These are phyloP conservation scores for Trichosporon sp. DNA, from an alignment of 1,284 basidiomycete species.

Conservation along the genomic window DNA sequence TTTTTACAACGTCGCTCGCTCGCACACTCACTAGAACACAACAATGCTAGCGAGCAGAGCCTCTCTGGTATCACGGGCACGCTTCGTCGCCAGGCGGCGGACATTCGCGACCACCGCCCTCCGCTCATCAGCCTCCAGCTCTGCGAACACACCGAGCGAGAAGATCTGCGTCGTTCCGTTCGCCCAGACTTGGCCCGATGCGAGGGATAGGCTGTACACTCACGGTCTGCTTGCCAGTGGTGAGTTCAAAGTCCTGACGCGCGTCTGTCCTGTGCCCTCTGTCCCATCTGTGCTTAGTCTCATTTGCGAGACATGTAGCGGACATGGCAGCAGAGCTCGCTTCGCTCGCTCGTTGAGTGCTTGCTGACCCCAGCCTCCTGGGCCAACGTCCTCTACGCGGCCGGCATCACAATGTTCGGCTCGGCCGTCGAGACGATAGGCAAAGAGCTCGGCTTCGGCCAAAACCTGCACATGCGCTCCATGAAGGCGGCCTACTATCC, in stretches of 20 bases:
- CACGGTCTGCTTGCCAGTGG: constrained; percentile 26
- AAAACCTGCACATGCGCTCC: constrained; percentile 21
- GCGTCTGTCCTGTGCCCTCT: no score
- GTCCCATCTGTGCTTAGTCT: no score
- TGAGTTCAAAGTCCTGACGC: neutral
- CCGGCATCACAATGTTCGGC: constrained; percentile 34
- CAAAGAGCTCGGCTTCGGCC: constrained; percentile 32
- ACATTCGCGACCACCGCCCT: constrained; percentile 9
- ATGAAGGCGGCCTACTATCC: constrained; percentile 42
- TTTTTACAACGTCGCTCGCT: neutral
- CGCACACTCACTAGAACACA: neutral
- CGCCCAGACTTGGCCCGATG: constrained; percentile 21
- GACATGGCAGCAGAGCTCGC: no score
- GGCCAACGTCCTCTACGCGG: constrained; percentile 28
- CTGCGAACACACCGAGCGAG: constrained; percentile 8
- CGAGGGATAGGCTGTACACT: constrained; percentile 20
- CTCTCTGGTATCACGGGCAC: neutral
- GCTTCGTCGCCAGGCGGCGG: neutral
- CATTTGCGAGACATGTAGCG: no score
- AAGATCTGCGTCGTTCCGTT: constrained; percentile 34
- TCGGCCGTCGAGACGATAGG: constrained; percentile 19
- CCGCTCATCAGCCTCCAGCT: neutral
- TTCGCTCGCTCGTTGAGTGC: neutral
- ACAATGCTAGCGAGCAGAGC: neutral
- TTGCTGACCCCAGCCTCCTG: constrained; percentile 13